These are phyloP conservation scores for Ephemerocybe angulata DNA, from an alignment of 768 basidiomycete genomes.

Conservation along the genomic window DNA sequence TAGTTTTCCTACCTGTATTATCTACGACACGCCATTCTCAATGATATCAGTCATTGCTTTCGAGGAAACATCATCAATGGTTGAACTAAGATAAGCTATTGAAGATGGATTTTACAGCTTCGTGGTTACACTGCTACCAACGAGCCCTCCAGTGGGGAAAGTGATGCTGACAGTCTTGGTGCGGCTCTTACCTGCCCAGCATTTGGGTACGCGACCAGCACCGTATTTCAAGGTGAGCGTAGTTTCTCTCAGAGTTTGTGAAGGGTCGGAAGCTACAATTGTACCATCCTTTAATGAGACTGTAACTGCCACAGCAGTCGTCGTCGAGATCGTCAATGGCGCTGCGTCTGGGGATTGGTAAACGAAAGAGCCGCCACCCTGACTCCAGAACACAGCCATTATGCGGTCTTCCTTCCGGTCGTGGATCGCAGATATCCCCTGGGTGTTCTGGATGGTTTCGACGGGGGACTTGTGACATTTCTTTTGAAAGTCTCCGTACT, in stretches of 20 bases:
- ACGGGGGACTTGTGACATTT: constrained; percentile 33
- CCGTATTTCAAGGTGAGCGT: constrained; percentile 34
- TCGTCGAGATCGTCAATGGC: constrained; percentile 32
- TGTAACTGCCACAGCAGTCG: constrained; percentile 42
- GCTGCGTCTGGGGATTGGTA: constrained; percentile 25
- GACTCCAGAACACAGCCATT: constrained; percentile 56
- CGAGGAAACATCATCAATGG: background rate
- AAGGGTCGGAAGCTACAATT: constrained; percentile 63
- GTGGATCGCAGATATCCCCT: constrained; percentile 45
- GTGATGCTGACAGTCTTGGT: constrained; percentile 32
- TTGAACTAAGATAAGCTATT: background rate
- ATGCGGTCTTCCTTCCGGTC: constrained; percentile 38
- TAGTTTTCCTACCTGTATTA: constrained; percentile 34
- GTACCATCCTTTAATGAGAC: constrained; percentile 37
- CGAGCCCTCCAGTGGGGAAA: constrained; percentile 45
- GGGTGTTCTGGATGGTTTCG: constrained; percentile 44
- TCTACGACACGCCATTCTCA: constrained; percentile 9
- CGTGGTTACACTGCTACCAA: constrained; percentile 46
- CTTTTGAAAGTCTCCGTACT: constrained; percentile 32
- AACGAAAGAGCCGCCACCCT: constrained; percentile 40
- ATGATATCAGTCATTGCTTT: background rate
- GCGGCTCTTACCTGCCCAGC: constrained; percentile 21
- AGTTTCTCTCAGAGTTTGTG: constrained; percentile 43
- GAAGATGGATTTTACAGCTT: constrained; percentile 7
- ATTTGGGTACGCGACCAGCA: constrained; percentile 20